Evolutionary conservation across 1,139 yeast species (phyloP).

Genomic region (Pichia norvegensis): DNA sequence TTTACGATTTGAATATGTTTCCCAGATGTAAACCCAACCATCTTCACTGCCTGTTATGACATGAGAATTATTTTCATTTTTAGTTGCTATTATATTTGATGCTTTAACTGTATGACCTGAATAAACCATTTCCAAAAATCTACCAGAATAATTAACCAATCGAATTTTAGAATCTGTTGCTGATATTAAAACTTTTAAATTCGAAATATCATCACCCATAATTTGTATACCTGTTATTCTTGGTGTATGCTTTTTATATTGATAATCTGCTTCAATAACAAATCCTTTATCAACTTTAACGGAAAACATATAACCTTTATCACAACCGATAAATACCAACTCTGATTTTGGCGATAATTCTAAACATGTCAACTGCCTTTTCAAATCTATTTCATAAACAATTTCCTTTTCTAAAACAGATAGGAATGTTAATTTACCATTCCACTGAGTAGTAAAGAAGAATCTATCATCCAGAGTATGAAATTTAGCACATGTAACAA

Average conservation of each 20-base stretch:
- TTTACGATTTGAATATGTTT: slow-evolving; percentile 16
- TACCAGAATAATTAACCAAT: slow-evolving; percentile 50
- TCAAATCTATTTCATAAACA: slow-evolving; percentile 33
- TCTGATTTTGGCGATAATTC: slow-evolving; percentile 65
- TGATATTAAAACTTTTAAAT: slow-evolving; percentile 40
- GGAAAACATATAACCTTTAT: slow-evolving; percentile 61
- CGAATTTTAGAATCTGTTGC: slow-evolving; percentile 79
- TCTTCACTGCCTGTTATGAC: slow-evolving; percentile 60
- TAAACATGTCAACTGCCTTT: slow-evolving; percentile 55
- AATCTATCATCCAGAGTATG: slow-evolving; percentile 87
- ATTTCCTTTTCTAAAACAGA: slow-evolving; percentile 71
- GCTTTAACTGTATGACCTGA: slow-evolving; percentile 67
- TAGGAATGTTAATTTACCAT: slow-evolving; percentile 74
- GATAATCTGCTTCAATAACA: slow-evolving; percentile 46
- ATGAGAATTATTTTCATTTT: slow-evolving; percentile 47
- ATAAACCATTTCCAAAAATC: slow-evolving; percentile 55
- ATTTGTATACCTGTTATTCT: slow-evolving; percentile 46
- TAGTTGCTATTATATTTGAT: slow-evolving; percentile 62
- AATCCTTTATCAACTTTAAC: slow-evolving; percentile 54
- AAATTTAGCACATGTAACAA: slow-evolving; percentile 74
- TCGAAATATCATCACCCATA: slow-evolving; percentile 18
- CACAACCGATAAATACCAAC: slow-evolving; percentile 68
- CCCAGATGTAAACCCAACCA: slow-evolving; percentile 71
- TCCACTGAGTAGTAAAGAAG: slow-evolving; percentile 77
- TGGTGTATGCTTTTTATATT: slow-evolving; percentile 34